phyloP scores from a whole-genome alignment of 805 yeast genomes.

The Saturnispora mendoncae region DNA sequence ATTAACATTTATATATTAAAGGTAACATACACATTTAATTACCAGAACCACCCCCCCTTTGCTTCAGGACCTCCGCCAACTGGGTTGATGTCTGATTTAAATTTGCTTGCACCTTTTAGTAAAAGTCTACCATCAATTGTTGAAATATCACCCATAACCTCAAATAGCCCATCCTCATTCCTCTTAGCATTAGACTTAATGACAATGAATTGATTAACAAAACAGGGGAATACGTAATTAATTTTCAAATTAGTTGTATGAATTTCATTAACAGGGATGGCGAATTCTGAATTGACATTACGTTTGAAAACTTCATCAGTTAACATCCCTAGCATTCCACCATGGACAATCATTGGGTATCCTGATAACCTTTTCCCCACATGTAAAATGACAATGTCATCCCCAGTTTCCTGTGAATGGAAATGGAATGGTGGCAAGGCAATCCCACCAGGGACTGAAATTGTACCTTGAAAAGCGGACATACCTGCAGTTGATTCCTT shows the following conservation, averaged over 20 bases:
- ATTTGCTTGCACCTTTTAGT: conserved; percentile 45
- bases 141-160: conserved; percentile 45
- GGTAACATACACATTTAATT: not conserved
- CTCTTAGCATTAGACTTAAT: conserved; percentile 41
- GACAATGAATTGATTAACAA: conserved; percentile 69
- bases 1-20: too few species aligned
- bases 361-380: conserved; percentile 76
- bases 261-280: conserved; percentile 21
- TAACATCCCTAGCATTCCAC: conserved; percentile 77
- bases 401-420: conserved; percentile 44
- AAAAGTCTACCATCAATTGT: conserved; percentile 43
- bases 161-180: conserved; percentile 25
- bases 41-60: conserved; percentile 16
- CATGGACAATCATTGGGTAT: conserved; percentile 80
- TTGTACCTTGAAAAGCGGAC: conserved; percentile 33
- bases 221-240: conserved; percentile 60
- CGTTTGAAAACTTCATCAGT: conserved; percentile 64
- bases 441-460: conserved; percentile 71
- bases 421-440: conserved; percentile 66
- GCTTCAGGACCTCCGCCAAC: too few species aligned
- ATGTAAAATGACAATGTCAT: conserved; percentile 61
- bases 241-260: conserved; percentile 41
- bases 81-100: conserved; percentile 3
- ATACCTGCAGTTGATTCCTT: conserved; percentile 25
- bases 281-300: conserved; percentile 18